Base-by-base conservation (phyloP, 108 stramenopile genomes). In the Pseudonitzschia delicatissima region DNA sequence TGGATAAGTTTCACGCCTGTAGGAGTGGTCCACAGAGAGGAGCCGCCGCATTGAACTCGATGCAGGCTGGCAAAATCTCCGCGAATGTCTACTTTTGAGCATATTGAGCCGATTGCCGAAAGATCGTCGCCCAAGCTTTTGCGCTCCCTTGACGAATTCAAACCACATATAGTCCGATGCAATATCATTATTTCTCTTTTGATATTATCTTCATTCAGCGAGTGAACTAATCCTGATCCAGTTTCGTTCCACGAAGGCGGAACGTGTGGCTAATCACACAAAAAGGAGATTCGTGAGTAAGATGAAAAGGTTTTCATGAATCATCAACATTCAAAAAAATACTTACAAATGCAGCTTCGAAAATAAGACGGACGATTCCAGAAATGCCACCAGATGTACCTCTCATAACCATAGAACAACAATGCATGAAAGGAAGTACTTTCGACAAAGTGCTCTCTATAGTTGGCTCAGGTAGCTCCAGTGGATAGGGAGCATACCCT, bases 361-460 rank as follows among this genome's bases (percentile, higher is more conserved):
- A 81, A 34, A 81, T 81, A 0, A 81, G 67, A 12, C 76, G 76
- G 1, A 81, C 80, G 17, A 81, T 47, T 25, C 80, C 80, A 31
- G 80, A 59, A 33, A 77, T 48, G 17, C 76, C 74, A 12, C 76
- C 80, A 17, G 76, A 36, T 13, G 48, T 45, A n/a, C 48, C 72
- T 48, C 74, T 57, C 12, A 47, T 66, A 50, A 79, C 74, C 69
- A 84, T 66, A n/a, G 61, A 62, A 39, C 64, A 68, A 36, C 72
- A 61, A 66, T 82, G 77, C 79, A 87, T 87, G 68, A 87, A 85
- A 9, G 82, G 87, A 45, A 87, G 62, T 17, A 74, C 34, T 15
- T 47, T 53, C 2, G 53, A 31, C 45, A 80, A 59, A 29, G 68
- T 66, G 36, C 69, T 59, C 18, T 76, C 59, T 9, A 78, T 62